These are phyloP conservation scores for Luffa acutangula DNA, from an alignment of 306 rosid species.

Conservation along the genomic window DNA sequence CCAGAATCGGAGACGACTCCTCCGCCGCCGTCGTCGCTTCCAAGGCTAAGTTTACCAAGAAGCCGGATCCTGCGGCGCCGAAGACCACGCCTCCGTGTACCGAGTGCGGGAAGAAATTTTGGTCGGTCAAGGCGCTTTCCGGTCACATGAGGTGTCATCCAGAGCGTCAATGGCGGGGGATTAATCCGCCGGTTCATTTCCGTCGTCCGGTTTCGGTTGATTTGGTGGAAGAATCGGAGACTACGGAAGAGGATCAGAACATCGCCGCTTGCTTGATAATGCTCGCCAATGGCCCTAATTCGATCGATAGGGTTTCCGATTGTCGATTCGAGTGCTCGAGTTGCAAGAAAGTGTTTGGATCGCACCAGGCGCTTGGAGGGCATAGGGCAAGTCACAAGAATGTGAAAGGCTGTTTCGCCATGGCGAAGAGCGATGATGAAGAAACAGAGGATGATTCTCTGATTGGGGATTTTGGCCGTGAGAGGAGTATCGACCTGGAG, in stretches of 20 bases:
- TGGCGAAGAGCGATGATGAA: constrained; percentile 17
- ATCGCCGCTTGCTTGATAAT: constrained; percentile 46
- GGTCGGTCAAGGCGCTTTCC: constrained; percentile 72
- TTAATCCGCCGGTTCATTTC: constrained; percentile 45
- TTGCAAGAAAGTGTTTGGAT: constrained; percentile 73
- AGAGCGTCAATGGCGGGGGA: constrained; percentile 81
- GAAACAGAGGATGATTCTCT: not conserved
- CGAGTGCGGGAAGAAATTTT: constrained; percentile 69
- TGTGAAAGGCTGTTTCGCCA: constrained; percentile 61
- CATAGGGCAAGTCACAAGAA: constrained; percentile 75
- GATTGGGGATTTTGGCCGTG: not conserved
- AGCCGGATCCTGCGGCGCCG: constrained; percentile 24
- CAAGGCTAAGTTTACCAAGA: constrained; percentile 21
- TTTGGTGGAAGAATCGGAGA: not conserved
- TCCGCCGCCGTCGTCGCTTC: not conserved
- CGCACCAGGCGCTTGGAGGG: constrained; percentile 72
- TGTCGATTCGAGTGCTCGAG: constrained; percentile 50
- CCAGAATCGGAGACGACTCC: not conserved
- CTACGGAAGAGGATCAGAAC: constrained; percentile 42
- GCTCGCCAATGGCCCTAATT: constrained; percentile 25
- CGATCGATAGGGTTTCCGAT: not conserved
- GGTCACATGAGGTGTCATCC: constrained; percentile 99
- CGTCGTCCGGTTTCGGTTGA: not conserved
- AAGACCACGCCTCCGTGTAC: constrained; percentile 41
- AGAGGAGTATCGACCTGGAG: not conserved